Conservation (phyloP, 2,329 filamentous ascomycete genomes). For the Escovopsis sp. region DNA sequence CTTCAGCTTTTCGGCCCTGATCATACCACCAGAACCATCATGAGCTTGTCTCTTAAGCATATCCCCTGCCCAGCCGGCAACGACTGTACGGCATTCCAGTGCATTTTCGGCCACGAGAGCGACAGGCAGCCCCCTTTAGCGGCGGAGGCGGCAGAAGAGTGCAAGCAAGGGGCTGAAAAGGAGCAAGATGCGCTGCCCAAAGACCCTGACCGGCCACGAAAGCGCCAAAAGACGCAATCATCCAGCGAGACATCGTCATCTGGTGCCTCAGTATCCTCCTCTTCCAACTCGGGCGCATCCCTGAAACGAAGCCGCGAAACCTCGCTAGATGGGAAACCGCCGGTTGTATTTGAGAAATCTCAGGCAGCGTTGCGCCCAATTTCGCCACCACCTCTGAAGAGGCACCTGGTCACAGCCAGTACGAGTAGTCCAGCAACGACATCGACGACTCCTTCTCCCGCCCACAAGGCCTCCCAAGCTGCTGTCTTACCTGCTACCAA, state of each 20-base stretch:
- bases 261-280: neutral
- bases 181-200: constrained; percentile 2
- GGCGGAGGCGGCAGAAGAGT: constrained; percentile 1
- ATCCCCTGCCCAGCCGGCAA: constrained; percentile 36
- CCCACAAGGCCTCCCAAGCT: constrained; percentile 4
- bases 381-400: constrained; percentile 20
- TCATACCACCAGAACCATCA: constrained; percentile 3
- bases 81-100: constrained; percentile 33
- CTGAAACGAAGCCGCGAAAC: too few species aligned
- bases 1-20: neutral
- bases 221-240: constrained; percentile 16
- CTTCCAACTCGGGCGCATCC: neutral
- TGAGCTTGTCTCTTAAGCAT: constrained; percentile 30
- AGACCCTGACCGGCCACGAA: constrained; percentile 16
- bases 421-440: constrained; percentile 3
- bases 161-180: neutral
- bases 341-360: constrained; percentile 5
- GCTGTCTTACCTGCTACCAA: constrained; percentile 6
- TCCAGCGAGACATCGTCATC: constrained; percentile 5
- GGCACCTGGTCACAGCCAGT: constrained; percentile 8
- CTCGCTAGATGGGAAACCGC: neutral
- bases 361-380: constrained; percentile 15
- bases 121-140: constrained; percentile 13
- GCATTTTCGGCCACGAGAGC: constrained; percentile 32
- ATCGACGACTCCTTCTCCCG: constrained; percentile 5